These are phyloP conservation scores for Blastocrithidia nonstop DNA, from an alignment of 208 protist genomes.

Conservation along the genomic window DNA sequence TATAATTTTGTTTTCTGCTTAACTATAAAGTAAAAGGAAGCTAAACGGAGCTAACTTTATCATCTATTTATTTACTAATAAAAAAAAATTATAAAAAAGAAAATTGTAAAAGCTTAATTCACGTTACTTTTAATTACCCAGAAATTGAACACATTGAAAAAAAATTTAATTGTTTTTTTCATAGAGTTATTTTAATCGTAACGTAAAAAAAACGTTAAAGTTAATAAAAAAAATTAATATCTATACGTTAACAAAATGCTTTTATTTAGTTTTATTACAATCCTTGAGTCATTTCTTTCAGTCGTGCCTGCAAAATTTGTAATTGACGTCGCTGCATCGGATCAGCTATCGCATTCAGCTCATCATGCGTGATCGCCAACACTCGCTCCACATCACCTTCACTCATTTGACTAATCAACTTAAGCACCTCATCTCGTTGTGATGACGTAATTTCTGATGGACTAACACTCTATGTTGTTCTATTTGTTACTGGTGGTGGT, in stretches of 20 bases:
- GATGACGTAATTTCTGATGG: conserved; percentile 10
- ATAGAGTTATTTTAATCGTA: background rate
- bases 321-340: conserved; percentile 45
- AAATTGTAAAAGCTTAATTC: too few species aligned
- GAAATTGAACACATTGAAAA: too few species aligned
- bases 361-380: conserved; percentile 34
- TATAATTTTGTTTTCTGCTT: too few species aligned
- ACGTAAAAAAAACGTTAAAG: background rate
- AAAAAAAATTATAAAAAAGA: too few species aligned
- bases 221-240: background rate
- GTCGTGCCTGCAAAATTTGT: conserved; percentile 28
- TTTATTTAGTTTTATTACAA: conserved; percentile 9
- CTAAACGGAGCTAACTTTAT: too few species aligned
- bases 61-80: too few species aligned
- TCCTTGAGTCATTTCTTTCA: conserved; percentile 47
- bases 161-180: too few species aligned
- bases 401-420: conserved; percentile 56
- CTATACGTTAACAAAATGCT: background rate
- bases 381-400: conserved; percentile 70
- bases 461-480: background rate
- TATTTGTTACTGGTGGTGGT: background rate
- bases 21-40: too few species aligned
- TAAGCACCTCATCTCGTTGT: conserved; percentile 53
- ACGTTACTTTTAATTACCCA: too few species aligned
- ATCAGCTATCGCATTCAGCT: conserved; percentile 48